Evolutionary conservation across 176 grass and related monocot genomes (phyloP), one percentile per base, ranked within the genome.

Genomic region (Avena insularis): DNA sequence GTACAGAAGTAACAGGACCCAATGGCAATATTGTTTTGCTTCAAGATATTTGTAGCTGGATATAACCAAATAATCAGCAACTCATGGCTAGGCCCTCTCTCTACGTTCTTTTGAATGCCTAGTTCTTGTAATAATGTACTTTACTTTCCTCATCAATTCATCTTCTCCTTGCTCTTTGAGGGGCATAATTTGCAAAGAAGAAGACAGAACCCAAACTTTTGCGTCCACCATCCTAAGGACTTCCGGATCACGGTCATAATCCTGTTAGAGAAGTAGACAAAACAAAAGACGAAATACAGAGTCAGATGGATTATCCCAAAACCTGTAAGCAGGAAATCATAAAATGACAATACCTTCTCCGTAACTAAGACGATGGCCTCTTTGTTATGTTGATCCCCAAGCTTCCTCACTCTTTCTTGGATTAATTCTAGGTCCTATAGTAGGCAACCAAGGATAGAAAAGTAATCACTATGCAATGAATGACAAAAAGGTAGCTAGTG

Each of bases 171-270:
- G 63, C 76, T 71, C 45, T 65, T 82, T 63, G 20, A 49, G 45
- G 19, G 83, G 51, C 78, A 91, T 89, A 84, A 95, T 92, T 84
- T 92, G 80, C 76, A 92, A 57, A 9, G 86, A 87, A 89, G 83
- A 93, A 76, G 86, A 92, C 12, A 95, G 60, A 51, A 95, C 91
- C 81, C 67, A 88, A 40, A 95, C 81, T 5, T 89, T 88, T 38
- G 77, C 67, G 13, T 82, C 77, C 71, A 92, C 38, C 62, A 23
- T 73, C 59, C 3, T 87, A 67, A 95, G 84, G 57, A 25, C 75
- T 43, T 79, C 60, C 71, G 91, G 91, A 89, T 92, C 88, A 7
- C 93, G 91, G 87, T 92, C 89, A 57, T 95, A 95, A 92, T 95
- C 93, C 91, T 95, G 77, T 27, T 14, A 79, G 64, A 46, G n/a